phyloP scores from a whole-genome alignment of 1,139 yeast genomes.

The Hyphopichia khmerensis region DNA sequence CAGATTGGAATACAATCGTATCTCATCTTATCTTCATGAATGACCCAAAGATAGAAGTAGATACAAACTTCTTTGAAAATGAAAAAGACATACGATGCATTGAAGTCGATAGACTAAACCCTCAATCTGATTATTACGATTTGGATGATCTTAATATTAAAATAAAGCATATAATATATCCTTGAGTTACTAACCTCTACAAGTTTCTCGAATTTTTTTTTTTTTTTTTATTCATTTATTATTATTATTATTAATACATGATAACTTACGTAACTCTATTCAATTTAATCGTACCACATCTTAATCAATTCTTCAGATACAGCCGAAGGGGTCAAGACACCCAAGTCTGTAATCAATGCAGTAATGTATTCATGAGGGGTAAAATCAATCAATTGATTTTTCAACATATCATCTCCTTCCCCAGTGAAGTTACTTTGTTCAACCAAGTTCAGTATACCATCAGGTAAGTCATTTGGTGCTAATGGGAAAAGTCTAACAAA shows the following conservation, averaged over 20 bases:
- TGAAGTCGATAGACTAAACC: conserved; percentile 29
- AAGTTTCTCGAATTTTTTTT: too few relatives aligned
- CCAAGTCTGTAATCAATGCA: conserved; percentile 93
- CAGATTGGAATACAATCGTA: conserved; percentile 43
- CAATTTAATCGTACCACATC: conserved; percentile 84
- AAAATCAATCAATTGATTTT: conserved; percentile 67
- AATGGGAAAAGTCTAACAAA: conserved; percentile 95
- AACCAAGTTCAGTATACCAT: conserved; percentile 44
- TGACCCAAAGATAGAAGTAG: conserved; percentile 48
- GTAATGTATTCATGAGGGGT: conserved; percentile 96
- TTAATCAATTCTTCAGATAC: conserved; percentile 96
- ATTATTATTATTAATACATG: too few relatives aligned
- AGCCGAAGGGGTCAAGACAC: conserved; percentile 95
- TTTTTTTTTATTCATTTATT: too few relatives aligned
- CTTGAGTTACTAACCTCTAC: neutral
- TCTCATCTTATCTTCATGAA: conserved; percentile 59
- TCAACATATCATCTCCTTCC: conserved; percentile 32
- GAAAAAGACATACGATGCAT: conserved; percentile 48
- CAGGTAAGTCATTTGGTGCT: conserved; percentile 88
- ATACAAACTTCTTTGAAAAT: conserved; percentile 30
- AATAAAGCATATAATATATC: conserved; percentile 10
- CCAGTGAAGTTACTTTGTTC: conserved; percentile 21
- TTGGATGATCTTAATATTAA: conserved; percentile 34
- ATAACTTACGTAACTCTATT: too few relatives aligned
- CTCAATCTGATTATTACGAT: conserved; percentile 27